Evolutionary conservation across 2,329 filamentous ascomycete species (phyloP), one percentile per base, ranked within the genome.

Genomic region (Neofusicoccum ribis): DNA sequence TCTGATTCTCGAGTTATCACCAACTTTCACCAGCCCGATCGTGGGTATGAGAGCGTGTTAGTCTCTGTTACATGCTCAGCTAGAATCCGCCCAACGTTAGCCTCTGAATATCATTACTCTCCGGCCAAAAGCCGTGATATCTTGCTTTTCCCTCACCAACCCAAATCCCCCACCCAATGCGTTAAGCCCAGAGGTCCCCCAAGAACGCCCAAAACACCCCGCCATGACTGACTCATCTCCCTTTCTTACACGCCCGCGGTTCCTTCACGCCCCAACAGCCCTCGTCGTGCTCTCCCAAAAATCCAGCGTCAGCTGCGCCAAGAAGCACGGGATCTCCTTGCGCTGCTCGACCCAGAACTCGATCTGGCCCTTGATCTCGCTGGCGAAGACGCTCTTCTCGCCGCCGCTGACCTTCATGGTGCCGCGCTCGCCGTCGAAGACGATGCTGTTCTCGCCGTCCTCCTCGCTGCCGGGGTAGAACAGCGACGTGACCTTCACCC

Each of bases 351-450:
- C 94, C 94, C 95, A 99, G 77, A 97, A 98, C 69, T 92, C 90
- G 73, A 97, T 94, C 76, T 93, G 87, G 72, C 92, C 90, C 69
- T 86, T 86, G 68, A 99, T 97, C 77, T 93, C 89, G 64, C 86
- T 81, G 1, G 93, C 95, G 78, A 99, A 99, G 12, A 88, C 84
- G 74, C 92, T 96, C 73, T 91, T 86, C 1, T 93, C 91, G 0
- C 95, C 95, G 1, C 95, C 95, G 39, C 90, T 91, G 65, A 99
- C 91, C 84, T 99, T 99, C 95, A 99, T 99, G 0, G 93, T 97
- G 7, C 94, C 95, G 65, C 91, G 89, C 80, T 97, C 93, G 60
- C 93, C 93, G 77, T 97, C 93, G 76, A 97, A 97, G 0, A 97
- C 88, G 51, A 88, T 88, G 5, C 81, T 85, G 67, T 87, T 86